phyloP scores from a whole-genome alignment of 2,329 filamentous ascomycete genomes.

The Arthrobotrys sphaeroides region DNA sequence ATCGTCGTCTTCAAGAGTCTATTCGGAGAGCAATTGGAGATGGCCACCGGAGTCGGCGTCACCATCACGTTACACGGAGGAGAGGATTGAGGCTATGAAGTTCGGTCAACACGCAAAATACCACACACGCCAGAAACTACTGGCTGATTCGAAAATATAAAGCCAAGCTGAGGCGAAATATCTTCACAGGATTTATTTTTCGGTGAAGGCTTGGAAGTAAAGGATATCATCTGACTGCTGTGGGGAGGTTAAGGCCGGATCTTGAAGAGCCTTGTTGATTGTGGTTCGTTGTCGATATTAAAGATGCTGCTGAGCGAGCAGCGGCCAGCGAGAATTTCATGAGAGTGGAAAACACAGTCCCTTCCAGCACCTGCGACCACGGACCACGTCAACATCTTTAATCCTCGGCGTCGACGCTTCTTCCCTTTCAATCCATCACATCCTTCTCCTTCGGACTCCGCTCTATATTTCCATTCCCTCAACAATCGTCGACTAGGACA shows the following conservation, averaged over 20 bases:
- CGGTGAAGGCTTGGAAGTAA: background rate
- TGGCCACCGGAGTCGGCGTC: background rate
- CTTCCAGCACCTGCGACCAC: background rate
- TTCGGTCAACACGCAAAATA: constrained; percentile 16
- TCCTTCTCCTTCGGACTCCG: background rate
- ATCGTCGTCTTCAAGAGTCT: background rate
- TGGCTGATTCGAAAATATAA: constrained; percentile 7
- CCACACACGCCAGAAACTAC: background rate
- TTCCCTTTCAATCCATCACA: background rate
- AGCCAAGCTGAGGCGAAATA: background rate
- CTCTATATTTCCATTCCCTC: background rate
- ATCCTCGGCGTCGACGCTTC: background rate
- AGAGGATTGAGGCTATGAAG: constrained; percentile 6
- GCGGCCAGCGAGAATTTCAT: background rate
- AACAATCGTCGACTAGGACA: background rate
- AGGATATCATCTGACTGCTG: background rate
- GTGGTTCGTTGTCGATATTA: background rate
- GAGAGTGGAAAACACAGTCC: background rate
- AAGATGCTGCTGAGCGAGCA: constrained; percentile 4
- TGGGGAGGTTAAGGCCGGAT: background rate
- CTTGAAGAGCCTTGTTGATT: background rate
- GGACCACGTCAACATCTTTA: constrained; percentile 2
- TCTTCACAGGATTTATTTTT: background rate
- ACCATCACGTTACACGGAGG: constrained; percentile 14
- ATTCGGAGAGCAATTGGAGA: background rate